These are phyloP conservation scores for Diddensiella caesifluorescens DNA, from an alignment of 805 yeast species.

Conservation along the genomic window DNA sequence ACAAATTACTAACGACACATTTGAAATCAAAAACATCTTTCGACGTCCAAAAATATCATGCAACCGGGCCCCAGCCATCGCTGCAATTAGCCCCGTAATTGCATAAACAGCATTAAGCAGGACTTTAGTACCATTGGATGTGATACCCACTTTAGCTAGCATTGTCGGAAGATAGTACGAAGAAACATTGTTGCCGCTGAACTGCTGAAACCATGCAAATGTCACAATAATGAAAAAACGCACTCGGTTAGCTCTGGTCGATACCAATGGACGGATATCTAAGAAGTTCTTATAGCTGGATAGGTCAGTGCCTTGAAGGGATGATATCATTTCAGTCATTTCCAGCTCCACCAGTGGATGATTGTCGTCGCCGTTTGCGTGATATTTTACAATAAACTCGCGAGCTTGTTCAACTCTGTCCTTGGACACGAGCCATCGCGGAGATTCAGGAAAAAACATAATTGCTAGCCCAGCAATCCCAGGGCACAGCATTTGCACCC, in stretches of 20 bases:
- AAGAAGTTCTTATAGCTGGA: slow-evolving; percentile 11
- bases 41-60: slow-evolving; percentile 29
- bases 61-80: slow-evolving; percentile 21
- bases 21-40: slow-evolving; percentile 25
- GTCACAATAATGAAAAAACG: slow-evolving; percentile 8
- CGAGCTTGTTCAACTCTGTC: slow-evolving; percentile 43
- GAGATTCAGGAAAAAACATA: slow-evolving; percentile 74
- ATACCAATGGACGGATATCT: slow-evolving; percentile 10
- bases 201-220: slow-evolving; percentile 16
- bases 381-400: slow-evolving; percentile 30
- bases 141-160: slow-evolving; percentile 13
- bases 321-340: slow-evolving; percentile 16
- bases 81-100: slow-evolving; percentile 13
- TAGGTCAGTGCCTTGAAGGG: slow-evolving; percentile 10
- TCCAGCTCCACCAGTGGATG: slow-evolving; percentile 18
- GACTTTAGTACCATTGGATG: slow-evolving; percentile 3
- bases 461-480: slow-evolving; percentile 27
- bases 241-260: slow-evolving; percentile 12
- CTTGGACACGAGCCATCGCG: slow-evolving; percentile 71
- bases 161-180: slow-evolving; percentile 15
- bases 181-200: slow-evolving; percentile 14
- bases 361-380: slow-evolving; percentile 17
- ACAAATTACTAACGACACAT: slow-evolving; percentile 21
- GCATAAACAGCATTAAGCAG: slow-evolving; percentile 13
- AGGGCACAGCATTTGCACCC: slow-evolving; percentile 18